Percentiles rank a stretch among this genome's conserved stretches.
Conservation (phyloP, 768 basidiomycete species). For the Leccinum olivaceopallidum region DNA sequence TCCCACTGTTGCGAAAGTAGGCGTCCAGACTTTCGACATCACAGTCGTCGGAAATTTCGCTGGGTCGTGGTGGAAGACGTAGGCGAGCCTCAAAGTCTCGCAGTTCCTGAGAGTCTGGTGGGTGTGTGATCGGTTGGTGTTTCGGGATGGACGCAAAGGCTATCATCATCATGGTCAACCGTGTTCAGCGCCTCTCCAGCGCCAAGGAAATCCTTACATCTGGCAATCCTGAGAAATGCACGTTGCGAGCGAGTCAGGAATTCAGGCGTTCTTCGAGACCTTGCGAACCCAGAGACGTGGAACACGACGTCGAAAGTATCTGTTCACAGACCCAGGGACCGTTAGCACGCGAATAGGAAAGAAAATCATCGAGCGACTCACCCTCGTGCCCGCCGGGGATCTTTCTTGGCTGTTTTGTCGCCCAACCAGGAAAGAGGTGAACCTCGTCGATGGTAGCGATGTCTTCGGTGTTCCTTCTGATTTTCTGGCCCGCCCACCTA, state of each 20-base stretch:
- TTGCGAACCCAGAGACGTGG: slow-evolving; percentile 76
- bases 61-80: slow-evolving; percentile 55
- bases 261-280: slow-evolving; percentile 57
- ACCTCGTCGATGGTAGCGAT: slow-evolving; percentile 44
- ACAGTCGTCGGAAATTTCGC: slow-evolving; percentile 60
- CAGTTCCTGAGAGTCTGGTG: slow-evolving; percentile 26
- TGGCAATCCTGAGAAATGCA: slow-evolving; percentile 76
- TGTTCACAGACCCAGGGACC: slow-evolving; percentile 16
- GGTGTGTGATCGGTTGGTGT: slow-evolving; percentile 33
- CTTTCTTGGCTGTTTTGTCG: slow-evolving; percentile 49
- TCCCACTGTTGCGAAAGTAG: slow-evolving; percentile 40
- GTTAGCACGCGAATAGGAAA: not conserved
- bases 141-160: slow-evolving; percentile 78
- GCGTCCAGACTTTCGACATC: slow-evolving; percentile 58
- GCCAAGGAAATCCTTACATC: slow-evolving; percentile 45
- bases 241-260: slow-evolving; percentile 70
- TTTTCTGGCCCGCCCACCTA: slow-evolving; percentile 65
- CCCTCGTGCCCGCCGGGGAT: slow-evolving; percentile 28
- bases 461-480: slow-evolving; percentile 33
- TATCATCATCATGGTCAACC: slow-evolving; percentile 29
- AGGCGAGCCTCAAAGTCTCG: slow-evolving; percentile 30
- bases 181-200: not conserved
- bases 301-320: slow-evolving; percentile 71
- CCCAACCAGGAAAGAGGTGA: slow-evolving; percentile 82
- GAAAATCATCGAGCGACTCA: slow-evolving; percentile 6